Evolutionary conservation across 78 protist genomes (phyloP), one percentile per base, ranked within the genome.

Genomic region (Polysphondylium violaceum): DNA sequence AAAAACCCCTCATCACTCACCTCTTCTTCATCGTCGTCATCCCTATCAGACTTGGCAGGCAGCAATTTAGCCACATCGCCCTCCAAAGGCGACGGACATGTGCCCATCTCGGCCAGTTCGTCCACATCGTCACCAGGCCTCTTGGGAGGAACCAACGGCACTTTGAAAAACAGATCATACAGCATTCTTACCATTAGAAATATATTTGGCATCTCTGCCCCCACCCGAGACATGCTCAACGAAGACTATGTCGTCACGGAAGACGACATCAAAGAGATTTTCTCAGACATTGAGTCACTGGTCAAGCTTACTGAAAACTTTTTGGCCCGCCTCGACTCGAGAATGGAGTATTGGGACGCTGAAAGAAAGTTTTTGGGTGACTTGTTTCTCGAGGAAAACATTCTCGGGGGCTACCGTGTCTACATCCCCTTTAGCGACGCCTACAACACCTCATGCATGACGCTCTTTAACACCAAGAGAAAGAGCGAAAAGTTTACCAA

Each of bases 241-340:
- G 91, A 83, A 3, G 51, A 69, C 50, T 21, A n/a, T 23, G 29
- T 61, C 0, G 55, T 69, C 1, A 55, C 91, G 0, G 91, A 83
- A 23, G 91, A 83, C 19, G 91, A 83, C n/a, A 74, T 83, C 12
- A 51, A 50, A n/a, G 91, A 63, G 2, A 69, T 83, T 23, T 83
- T 83, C 23, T 69, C 72, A 0, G 91, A 83, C 25, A 27, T 83
- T 50, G 53, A 55, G 5, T 25, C 59, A 23, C 44, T 83, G 3
- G 21, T 63, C 50, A 55, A 44, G 19, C 27, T 67, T 0, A 83
- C 91, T 2, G 78, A 83, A 33, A 67, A 9, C n/a, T 69, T 83
- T 63, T 17, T 83, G 25, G 19, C 33, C 9, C 21, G 19, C 16
- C 60, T 83, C 0, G 91, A 83, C 31, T 31, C 38, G 17, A 23